phyloP scores from a whole-genome alignment of 2,329 filamentous ascomycete genomes.

The Periglandula ipomoeae region DNA sequence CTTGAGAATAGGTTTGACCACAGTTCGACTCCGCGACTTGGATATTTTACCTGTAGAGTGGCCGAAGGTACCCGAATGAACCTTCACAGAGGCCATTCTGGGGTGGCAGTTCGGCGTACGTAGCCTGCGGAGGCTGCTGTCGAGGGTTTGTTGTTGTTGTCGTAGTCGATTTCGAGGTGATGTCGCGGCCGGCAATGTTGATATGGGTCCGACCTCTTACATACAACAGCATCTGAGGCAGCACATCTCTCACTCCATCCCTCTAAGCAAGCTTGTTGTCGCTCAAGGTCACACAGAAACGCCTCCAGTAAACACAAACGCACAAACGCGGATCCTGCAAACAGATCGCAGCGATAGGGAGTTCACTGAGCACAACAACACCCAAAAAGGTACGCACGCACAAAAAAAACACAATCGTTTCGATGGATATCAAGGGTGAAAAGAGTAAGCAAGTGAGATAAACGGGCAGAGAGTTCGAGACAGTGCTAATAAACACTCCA shows the following conservation, averaged over 20 bases:
- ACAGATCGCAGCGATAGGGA: neutral
- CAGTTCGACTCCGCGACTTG: conserved; percentile 38
- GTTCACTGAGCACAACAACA: neutral
- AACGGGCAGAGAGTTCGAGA: neutral
- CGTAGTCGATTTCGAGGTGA: neutral
- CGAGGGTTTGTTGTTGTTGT: neutral
- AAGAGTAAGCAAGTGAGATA: neutral
- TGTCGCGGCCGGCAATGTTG: neutral
- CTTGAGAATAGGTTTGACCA: conserved; percentile 54
- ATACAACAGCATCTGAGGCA: neutral
- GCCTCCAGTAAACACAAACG: conserved; percentile 1
- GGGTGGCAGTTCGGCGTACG: neutral
- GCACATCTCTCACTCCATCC: neutral
- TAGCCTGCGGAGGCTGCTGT: neutral
- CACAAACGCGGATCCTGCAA: neutral
- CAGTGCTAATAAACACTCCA: conserved; percentile 1
- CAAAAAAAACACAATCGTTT: neutral
- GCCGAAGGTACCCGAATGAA: conserved; percentile 10
- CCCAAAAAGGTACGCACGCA: neutral
- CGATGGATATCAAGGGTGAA: neutral
- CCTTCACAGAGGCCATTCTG: conserved; percentile 23
- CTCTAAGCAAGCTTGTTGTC: neutral
- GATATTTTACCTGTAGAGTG: conserved; percentile 21
- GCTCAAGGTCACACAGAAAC: conserved; percentile 4
- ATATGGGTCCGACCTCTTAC: neutral